Evolutionary conservation across 2,329 filamentous ascomycete species (phyloP).

Genomic region (Neofusicoccum ribis): DNA sequence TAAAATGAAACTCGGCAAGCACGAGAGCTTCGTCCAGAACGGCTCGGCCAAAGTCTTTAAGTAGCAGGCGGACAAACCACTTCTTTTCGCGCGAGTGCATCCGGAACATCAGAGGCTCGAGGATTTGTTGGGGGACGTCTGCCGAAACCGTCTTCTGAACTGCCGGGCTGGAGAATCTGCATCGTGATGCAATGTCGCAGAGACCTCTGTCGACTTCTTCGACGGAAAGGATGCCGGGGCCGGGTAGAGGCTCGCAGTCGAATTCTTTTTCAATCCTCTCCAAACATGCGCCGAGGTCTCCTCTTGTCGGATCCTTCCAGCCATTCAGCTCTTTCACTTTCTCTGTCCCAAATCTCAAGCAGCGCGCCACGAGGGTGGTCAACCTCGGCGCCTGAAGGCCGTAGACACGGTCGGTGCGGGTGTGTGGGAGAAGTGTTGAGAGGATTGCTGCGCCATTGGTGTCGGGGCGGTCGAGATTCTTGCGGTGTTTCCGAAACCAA

Average conservation of each 20-base stretch:
- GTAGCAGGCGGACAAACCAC: constrained; percentile 79
- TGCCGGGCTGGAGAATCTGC: constrained; percentile 68
- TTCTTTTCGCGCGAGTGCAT: constrained; percentile 72
- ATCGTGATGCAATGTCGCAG: constrained; percentile 65
- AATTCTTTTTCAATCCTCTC: constrained; percentile 64
- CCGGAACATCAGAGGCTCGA: constrained; percentile 60
- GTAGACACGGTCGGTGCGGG: constrained; percentile 76
- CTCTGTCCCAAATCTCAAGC: constrained; percentile 64
- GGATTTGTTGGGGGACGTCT: constrained; percentile 34
- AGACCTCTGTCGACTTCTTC: constrained; percentile 72
- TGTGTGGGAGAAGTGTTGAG: constrained; percentile 74
- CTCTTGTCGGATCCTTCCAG: constrained; percentile 60
- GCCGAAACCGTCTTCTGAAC: constrained; percentile 28
- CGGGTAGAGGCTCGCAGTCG: constrained; percentile 43
- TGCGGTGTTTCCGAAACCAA: constrained; percentile 71
- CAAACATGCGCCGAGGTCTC: constrained; percentile 72
- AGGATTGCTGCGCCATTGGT: constrained; percentile 66
- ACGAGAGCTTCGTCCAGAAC: constrained; percentile 59
- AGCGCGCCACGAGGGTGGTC: constrained; percentile 66
- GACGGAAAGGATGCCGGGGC: constrained; percentile 56
- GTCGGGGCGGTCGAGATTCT: constrained; percentile 56
- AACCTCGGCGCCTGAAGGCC: constrained; percentile 63
- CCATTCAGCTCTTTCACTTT: constrained; percentile 62
- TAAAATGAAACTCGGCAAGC: constrained; percentile 64
- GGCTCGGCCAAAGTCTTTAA: constrained; percentile 74